A percentile compares a stretch with the other conserved stretches of the same genome.
phyloP scores from a whole-genome alignment of 345 rosid species.

The Arabis hirsuta region DNA sequence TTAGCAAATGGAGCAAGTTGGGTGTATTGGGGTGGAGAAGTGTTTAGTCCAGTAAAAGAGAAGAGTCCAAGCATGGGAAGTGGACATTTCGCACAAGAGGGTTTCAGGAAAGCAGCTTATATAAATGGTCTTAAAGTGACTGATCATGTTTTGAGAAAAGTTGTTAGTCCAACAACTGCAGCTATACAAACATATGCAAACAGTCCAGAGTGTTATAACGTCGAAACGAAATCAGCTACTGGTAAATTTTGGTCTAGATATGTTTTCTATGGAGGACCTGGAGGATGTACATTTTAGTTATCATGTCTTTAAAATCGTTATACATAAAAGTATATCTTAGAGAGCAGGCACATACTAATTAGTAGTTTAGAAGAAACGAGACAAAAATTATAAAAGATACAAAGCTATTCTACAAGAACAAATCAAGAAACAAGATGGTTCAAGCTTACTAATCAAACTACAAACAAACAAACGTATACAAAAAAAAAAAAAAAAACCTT shows the following conservation, averaged over 20 bases:
- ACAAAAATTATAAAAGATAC: too few species aligned
- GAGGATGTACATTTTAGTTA: slow-evolving; percentile 22
- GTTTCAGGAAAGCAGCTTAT: slow-evolving; percentile 19
- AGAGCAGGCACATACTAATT: too few species aligned
- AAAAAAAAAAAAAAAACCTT: too few species aligned
- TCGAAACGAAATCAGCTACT: background rate
- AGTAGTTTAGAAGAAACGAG: too few species aligned
- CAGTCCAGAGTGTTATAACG: slow-evolving; percentile 2
- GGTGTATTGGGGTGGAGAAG: background rate
- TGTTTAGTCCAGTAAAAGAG: background rate
- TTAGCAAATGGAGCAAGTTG: slow-evolving; percentile 7
- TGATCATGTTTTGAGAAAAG: background rate
- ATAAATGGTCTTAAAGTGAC: slow-evolving; percentile 22
- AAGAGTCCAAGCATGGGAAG: slow-evolving; percentile 34
- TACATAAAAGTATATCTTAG: too few species aligned
- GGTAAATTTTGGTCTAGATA: slow-evolving; percentile 9
- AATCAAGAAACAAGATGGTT: slow-evolving; percentile 22
- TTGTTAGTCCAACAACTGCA: background rate
- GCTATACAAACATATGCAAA: background rate
- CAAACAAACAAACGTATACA: slow-evolving; percentile 9
- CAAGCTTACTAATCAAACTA: background rate
- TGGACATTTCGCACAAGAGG: slow-evolving; percentile 16
- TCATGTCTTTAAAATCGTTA: background rate
- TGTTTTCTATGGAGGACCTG: slow-evolving; percentile 26
- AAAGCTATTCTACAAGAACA: too few species aligned